phyloP scores from a whole-genome alignment of 345 rosid species.

The Schrenkiella parvula region DNA sequence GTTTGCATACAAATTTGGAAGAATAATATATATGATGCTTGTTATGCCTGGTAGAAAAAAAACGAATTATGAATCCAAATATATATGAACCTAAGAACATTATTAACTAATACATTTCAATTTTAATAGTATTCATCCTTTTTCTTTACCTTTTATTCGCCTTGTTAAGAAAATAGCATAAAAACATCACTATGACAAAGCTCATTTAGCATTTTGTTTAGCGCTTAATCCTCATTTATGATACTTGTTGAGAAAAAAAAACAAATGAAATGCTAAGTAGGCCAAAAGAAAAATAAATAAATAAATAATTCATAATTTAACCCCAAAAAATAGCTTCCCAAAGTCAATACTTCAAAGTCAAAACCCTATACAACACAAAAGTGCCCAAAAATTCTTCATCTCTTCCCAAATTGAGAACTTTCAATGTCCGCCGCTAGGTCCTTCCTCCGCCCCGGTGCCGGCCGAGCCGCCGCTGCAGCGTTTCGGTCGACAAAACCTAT shows the following conservation, averaged over 20 bases:
- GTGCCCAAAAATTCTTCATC: not conserved
- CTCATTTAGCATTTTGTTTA: not conserved
- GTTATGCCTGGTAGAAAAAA: too few relatives aligned
- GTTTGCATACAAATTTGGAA: not conserved
- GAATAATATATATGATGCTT: not conserved
- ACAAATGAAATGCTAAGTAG: not conserved
- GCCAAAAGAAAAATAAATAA: not conserved
- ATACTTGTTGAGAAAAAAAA: not conserved
- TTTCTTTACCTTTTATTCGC: not conserved
- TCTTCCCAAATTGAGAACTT: not conserved
- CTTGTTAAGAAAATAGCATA: not conserved
- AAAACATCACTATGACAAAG: not conserved
- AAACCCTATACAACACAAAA: not conserved
- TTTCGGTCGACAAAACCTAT: conserved; percentile 35
- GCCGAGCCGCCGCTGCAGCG: conserved; percentile 28
- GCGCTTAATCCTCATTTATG: not conserved
- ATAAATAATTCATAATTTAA: too few relatives aligned
- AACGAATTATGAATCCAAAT: not conserved
- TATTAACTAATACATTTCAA: not conserved
- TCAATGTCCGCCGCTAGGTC: conserved; percentile 72
- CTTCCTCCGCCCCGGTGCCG: conserved; percentile 53
- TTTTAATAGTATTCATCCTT: not conserved
- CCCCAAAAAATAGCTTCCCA: too few relatives aligned
- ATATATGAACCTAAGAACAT: not conserved
- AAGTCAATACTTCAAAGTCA: not conserved